A percentile compares a stretch with the other conserved stretches of the same genome.
These are phyloP conservation scores for Scenedesmus sp. DNA, from an alignment of 163 green algal species.

Conservation along the genomic window DNA sequence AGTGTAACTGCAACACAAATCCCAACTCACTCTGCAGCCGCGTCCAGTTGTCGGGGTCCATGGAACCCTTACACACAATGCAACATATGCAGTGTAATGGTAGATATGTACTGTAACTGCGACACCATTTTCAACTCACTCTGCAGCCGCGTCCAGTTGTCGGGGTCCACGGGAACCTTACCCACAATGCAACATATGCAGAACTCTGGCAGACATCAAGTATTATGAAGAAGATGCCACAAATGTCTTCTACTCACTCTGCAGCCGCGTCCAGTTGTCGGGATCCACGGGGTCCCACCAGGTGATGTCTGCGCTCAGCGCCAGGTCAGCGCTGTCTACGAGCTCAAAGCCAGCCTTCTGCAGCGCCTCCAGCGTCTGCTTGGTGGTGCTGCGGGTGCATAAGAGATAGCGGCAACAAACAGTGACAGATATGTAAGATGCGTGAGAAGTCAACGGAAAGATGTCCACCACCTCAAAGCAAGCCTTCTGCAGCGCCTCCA, in stretches of 20 bases:
- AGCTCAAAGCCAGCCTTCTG: slow-evolving; percentile 76
- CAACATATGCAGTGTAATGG: neutral
- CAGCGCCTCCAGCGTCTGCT: slow-evolving; percentile 62
- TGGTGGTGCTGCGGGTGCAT: slow-evolving; percentile 14
- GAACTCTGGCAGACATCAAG: neutral
- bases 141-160: slow-evolving; percentile 52
- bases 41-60: slow-evolving; percentile 65
- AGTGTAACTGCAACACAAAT: neutral
- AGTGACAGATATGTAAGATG: too few relatives aligned
- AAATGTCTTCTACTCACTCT: slow-evolving; percentile 26
- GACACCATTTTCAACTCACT: slow-evolving; percentile 1
- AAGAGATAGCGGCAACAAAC: too few relatives aligned
- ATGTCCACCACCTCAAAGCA: slow-evolving; percentile 75
- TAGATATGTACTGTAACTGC: neutral
- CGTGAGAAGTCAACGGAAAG: neutral
- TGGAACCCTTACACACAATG: slow-evolving; percentile 34
- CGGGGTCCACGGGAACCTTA: slow-evolving; percentile 65
- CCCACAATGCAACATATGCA: neutral
- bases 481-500: slow-evolving; percentile 66
- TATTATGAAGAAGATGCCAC: neutral
- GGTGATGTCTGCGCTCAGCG: slow-evolving; percentile 65
- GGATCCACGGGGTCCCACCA: slow-evolving; percentile 80
- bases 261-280: slow-evolving; percentile 50
- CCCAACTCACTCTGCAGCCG: slow-evolving; percentile 45
- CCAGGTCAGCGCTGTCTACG: slow-evolving; percentile 70